A percentile compares a stretch with the other conserved stretches of the same genome.
These are phyloP conservation scores for Paramecium tetraurelia DNA, from an alignment of 73 alveolate species.

Conservation along the genomic window DNA sequence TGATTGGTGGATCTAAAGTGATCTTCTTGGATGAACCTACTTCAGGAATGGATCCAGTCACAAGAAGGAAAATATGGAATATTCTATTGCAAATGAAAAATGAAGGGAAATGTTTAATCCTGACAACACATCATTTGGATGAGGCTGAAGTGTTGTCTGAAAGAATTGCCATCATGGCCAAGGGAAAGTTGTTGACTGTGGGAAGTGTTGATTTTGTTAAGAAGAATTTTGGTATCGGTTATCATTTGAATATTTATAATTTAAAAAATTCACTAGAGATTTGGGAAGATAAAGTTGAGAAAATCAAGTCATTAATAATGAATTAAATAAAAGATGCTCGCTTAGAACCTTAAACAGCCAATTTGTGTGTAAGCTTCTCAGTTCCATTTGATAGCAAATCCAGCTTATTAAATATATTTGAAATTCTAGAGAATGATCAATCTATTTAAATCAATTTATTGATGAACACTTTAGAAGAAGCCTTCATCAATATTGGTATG, in stretches of 20 bases:
- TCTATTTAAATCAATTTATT: constrained; percentile 72
- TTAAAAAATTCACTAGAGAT: neutral
- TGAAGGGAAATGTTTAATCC: constrained; percentile 69
- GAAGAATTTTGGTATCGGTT: constrained; percentile 81
- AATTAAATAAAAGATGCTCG: neutral
- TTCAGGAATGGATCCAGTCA: constrained; percentile 81
- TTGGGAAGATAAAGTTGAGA: constrained; percentile 8
- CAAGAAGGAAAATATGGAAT: constrained; percentile 78
- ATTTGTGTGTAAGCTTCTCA: neutral
- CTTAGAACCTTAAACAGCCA: neutral
- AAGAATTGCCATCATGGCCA: constrained; percentile 89
- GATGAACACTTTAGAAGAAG: constrained; percentile 97
- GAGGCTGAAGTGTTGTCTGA: constrained; percentile 94
- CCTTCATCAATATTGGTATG: constrained; percentile 88
- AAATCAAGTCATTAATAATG: neutral
- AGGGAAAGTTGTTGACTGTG: constrained; percentile 81
- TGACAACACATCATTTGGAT: constrained; percentile 91
- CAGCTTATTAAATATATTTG: constrained; percentile 30
- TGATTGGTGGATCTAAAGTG: constrained; percentile 74
- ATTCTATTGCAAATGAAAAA: constrained; percentile 59
- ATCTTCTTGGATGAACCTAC: constrained; percentile 82
- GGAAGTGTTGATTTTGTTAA: constrained; percentile 76
- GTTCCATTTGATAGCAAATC: constrained; percentile 21
- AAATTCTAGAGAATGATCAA: constrained; percentile 57
- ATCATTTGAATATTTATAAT: constrained; percentile 70